These are phyloP conservation scores for Favolaschia claudopus DNA, from an alignment of 768 basidiomycete species.

Conservation along the genomic window DNA sequence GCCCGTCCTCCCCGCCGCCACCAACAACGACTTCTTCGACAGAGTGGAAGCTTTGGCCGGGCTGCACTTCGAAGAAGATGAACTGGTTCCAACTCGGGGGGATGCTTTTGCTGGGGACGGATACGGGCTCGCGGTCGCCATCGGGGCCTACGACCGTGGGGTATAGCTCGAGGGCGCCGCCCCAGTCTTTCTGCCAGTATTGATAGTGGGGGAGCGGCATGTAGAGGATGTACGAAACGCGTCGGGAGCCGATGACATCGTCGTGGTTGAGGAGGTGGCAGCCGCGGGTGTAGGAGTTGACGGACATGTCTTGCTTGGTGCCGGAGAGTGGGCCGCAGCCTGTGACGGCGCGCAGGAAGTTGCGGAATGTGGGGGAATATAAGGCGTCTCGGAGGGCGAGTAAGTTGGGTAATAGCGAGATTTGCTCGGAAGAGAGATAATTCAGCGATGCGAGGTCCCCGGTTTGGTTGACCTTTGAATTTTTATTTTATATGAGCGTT, in stretches of 20 bases:
- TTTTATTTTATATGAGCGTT: slow-evolving; percentile 4
- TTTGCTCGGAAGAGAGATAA: slow-evolving; percentile 80
- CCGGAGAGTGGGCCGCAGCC: slow-evolving; percentile 93
- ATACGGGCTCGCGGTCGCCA: slow-evolving; percentile 73
- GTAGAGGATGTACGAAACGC: slow-evolving; percentile 96
- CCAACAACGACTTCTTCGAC: slow-evolving; percentile 96
- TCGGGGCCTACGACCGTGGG: slow-evolving; percentile 69
- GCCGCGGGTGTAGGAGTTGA: slow-evolving; percentile 89
- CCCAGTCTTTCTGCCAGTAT: slow-evolving; percentile 89
- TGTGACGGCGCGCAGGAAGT: slow-evolving; percentile 85
- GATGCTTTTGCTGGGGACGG: slow-evolving; percentile 69
- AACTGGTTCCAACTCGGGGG: slow-evolving; percentile 91
- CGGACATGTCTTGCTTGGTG: slow-evolving; percentile 93
- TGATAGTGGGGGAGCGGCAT: slow-evolving; percentile 81
- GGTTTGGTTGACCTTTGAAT: slow-evolving; percentile 88
- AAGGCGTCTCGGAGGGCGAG: slow-evolving; percentile 88
- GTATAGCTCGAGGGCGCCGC: slow-evolving; percentile 94
- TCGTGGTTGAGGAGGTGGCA: slow-evolving; percentile 98
- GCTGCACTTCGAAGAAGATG: slow-evolving; percentile 91
- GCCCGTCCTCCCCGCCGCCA: slow-evolving; percentile 68
- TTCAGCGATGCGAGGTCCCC: slow-evolving; percentile 95
- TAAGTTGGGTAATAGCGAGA: slow-evolving; percentile 81
- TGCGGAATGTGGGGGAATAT: slow-evolving; percentile 84
- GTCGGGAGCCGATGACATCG: slow-evolving; percentile 94
- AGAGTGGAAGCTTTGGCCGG: slow-evolving; percentile 93